phyloP scores from a whole-genome alignment of 2,329 filamentous ascomycete species.

The Emergomyces pasteurianus region DNA sequence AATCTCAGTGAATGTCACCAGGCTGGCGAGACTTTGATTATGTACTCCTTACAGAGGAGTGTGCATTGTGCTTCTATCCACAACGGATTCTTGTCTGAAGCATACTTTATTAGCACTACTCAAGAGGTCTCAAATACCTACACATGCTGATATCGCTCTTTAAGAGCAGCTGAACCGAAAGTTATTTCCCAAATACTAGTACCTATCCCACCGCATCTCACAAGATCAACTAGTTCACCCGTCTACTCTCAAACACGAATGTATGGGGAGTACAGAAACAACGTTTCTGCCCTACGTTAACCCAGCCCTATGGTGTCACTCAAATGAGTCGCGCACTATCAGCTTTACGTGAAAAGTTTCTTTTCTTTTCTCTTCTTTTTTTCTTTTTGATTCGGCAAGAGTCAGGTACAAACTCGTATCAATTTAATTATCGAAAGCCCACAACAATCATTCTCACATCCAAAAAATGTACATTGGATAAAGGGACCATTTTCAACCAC shows the following conservation, averaged over 20 bases:
- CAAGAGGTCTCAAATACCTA: neutral
- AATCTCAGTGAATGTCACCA: neutral
- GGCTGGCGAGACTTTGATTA: neutral
- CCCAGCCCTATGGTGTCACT: neutral
- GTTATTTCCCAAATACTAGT: neutral
- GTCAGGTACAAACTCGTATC: neutral
- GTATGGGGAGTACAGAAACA: neutral
- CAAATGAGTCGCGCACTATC: neutral
- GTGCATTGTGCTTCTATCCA: neutral
- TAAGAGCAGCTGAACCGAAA: neutral
- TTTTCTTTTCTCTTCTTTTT: neutral
- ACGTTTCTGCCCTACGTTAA: neutral
- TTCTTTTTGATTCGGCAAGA: neutral
- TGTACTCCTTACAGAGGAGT: neutral
- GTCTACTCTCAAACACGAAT: neutral
- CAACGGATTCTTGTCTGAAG: neutral
- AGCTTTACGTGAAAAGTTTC: neutral
- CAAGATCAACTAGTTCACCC: too few relatives aligned
- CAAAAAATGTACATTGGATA: neutral
- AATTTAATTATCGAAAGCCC: neutral
- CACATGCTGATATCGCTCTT: neutral
- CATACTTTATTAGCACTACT: neutral
- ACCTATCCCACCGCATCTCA: too few relatives aligned
- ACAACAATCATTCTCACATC: neutral
- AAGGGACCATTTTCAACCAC: neutral